Percentiles rank a stretch among this genome's conserved stretches.
Conservation (phyloP, 192 early-diverging fungal genomes). For the Allomyces javanicus region DNA sequence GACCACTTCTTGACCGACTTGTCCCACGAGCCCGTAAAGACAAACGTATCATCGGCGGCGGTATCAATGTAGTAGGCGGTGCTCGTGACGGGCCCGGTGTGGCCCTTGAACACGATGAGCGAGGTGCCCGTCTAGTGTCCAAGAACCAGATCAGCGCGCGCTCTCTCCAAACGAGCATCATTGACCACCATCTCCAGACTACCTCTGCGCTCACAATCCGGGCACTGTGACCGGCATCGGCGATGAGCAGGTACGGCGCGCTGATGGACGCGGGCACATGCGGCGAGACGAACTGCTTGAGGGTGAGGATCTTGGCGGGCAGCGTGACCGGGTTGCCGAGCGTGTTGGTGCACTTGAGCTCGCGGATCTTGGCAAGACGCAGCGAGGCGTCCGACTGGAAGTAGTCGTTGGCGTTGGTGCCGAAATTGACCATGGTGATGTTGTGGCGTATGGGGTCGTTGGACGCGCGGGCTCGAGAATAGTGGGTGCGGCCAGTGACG, state of each 20-base stretch:
- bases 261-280: not conserved
- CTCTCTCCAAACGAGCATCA: not conserved
- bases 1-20: slow-evolving; percentile 73
- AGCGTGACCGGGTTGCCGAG: slow-evolving; percentile 15
- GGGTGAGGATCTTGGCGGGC: slow-evolving; percentile 1
- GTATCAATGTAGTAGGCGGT: slow-evolving; percentile 9
- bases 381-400: not conserved
- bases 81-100: slow-evolving; percentile 34
- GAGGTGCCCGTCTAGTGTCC: slow-evolving; percentile 9
- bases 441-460: too few species aligned
- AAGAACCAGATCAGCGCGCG: too few species aligned
- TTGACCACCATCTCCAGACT: not conserved
- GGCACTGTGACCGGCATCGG: not conserved
- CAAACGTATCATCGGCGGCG: slow-evolving; percentile 22
- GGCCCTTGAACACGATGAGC: slow-evolving; percentile 19
- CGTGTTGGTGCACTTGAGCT: slow-evolving; percentile 7
- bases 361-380: not conserved
- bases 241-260: not conserved
- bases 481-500: too few species aligned
- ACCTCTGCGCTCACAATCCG: not conserved
- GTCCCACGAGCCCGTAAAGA: slow-evolving; percentile 90
- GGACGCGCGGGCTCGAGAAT: too few species aligned
- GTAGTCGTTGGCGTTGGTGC: not conserved
- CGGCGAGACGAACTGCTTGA: not conserved
- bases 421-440: not conserved